Percentiles rank a stretch among this genome's conserved stretches.
These are phyloP conservation scores for Corchorus olitorius DNA, from an alignment of 345 rosid species.

Conservation along the genomic window DNA sequence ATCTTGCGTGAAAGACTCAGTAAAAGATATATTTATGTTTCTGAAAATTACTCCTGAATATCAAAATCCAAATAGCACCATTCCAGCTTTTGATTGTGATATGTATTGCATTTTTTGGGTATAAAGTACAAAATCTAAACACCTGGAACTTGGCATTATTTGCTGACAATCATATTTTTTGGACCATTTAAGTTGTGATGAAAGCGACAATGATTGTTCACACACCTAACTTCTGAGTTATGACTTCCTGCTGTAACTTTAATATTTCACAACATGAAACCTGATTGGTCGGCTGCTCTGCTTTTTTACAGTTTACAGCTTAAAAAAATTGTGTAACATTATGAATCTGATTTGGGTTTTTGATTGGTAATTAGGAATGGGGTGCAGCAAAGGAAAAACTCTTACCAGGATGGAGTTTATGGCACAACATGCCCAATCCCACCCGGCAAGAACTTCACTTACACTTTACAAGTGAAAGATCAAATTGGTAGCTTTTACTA, in stretches of 20 bases:
- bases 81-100: neutral
- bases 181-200: neutral
- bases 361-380: constrained; percentile 63
- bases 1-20: neutral
- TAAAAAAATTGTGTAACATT: neutral
- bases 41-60: constrained; percentile 20
- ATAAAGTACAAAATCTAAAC: neutral
- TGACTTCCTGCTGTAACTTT: neutral
- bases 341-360: neutral
- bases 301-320: too few species aligned
- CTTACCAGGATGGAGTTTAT: constrained; percentile 79
- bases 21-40: too few species aligned
- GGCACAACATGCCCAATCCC: constrained; percentile 99
- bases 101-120: neutral
- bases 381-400: constrained; percentile 84
- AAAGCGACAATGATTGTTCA: neutral
- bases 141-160: neutral
- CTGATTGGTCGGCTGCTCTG: neutral
- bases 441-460: constrained; percentile 86
- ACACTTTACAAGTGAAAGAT: constrained; percentile 79
- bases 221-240: neutral
- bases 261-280: neutral
- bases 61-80: neutral
- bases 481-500: constrained; percentile 93
- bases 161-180: neutral